These are phyloP conservation scores for Triangularia setosa DNA, from an alignment of 2,329 filamentous ascomycete genomes.

Conservation along the genomic window DNA sequence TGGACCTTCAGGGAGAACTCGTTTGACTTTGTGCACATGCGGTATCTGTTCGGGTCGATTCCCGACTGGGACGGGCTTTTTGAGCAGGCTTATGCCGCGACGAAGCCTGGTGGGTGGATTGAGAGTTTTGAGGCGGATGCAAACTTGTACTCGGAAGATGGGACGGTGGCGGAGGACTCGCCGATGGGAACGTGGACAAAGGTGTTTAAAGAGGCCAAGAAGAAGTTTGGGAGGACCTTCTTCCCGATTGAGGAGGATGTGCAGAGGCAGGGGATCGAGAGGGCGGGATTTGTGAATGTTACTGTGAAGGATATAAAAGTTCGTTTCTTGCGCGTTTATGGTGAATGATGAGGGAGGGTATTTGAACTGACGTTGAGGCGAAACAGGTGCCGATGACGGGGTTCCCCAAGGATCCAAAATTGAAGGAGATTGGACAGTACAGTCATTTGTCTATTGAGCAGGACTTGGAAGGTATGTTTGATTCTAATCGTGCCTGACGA, in stretches of 20 bases:
- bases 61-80: constrained; percentile 21
- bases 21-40: constrained; percentile 56
- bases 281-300: constrained; percentile 19
- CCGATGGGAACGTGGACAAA: constrained; percentile 19
- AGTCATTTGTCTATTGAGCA: constrained; percentile 4
- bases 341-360: no score
- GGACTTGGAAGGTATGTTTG: constrained; percentile 15
- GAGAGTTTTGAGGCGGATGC: constrained; percentile 17
- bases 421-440: constrained; percentile 11
- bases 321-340: no score
- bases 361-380: no score
- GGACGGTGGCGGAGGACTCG: constrained; percentile 34
- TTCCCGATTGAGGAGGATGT: constrained; percentile 12
- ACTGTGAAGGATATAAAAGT: constrained; percentile 6
- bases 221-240: constrained; percentile 15
- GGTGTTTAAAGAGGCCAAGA: constrained; percentile 13
- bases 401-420: constrained; percentile 9
- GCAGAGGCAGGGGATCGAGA: constrained; percentile 13
- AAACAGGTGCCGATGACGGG: constrained; percentile 4
- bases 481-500: background rate
- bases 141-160: constrained; percentile 45
- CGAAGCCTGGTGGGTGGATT: constrained; percentile 24
- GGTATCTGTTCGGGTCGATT: constrained; percentile 24
- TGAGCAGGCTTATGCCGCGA: constrained; percentile 20
- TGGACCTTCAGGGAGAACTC: constrained; percentile 42